Evolutionary conservation across 2,329 filamentous ascomycete species (phyloP).

Genomic region (Talaromyces islandicus): DNA sequence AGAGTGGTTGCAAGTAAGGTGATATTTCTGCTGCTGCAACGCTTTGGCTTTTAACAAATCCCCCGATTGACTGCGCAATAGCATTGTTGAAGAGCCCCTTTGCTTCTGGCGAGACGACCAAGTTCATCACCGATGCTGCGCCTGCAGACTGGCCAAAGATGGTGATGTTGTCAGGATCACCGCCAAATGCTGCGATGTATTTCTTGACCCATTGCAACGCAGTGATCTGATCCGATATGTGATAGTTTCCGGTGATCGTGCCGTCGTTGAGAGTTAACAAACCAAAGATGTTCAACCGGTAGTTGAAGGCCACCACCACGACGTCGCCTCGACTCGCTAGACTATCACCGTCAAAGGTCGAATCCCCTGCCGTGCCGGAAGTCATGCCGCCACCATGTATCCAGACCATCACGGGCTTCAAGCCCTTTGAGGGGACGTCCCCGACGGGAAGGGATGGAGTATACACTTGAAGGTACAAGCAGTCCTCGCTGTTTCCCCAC

Average conservation of each 20-base stretch:
- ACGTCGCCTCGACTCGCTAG: constrained; percentile 40
- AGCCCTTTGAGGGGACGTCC: constrained; percentile 11
- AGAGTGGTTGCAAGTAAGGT: constrained; percentile 5
- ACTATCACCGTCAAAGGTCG: constrained; percentile 21
- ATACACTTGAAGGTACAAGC: constrained; percentile 28
- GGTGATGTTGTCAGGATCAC: constrained; percentile 41
- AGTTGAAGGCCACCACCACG: constrained; percentile 43
- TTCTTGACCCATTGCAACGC: constrained; percentile 35
- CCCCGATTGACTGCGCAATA: constrained; percentile 9
- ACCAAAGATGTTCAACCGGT: constrained; percentile 41
- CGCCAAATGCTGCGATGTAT: constrained; percentile 36
- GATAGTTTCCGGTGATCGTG: constrained; percentile 27
- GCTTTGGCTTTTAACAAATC: constrained; percentile 1
- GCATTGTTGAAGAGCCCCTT: constrained; percentile 7
- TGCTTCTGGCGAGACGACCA: constrained; percentile 5
- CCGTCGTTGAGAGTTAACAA: constrained; percentile 46
- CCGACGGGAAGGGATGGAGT: constrained; percentile 2
- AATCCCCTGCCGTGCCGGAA: constrained; percentile 28
- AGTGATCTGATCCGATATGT: constrained; percentile 29
- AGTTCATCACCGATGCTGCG: constrained; percentile 18
- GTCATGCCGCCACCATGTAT: constrained; percentile 48
- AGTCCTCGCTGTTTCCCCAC: constrained; percentile 20
- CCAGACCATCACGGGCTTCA: constrained; percentile 34
- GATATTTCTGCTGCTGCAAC: neutral
- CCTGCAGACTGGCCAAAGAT: constrained; percentile 49